These are phyloP conservation scores for Entomortierella lignicola DNA, from an alignment of 192 early-diverging fungal genomes.

Conservation along the genomic window DNA sequence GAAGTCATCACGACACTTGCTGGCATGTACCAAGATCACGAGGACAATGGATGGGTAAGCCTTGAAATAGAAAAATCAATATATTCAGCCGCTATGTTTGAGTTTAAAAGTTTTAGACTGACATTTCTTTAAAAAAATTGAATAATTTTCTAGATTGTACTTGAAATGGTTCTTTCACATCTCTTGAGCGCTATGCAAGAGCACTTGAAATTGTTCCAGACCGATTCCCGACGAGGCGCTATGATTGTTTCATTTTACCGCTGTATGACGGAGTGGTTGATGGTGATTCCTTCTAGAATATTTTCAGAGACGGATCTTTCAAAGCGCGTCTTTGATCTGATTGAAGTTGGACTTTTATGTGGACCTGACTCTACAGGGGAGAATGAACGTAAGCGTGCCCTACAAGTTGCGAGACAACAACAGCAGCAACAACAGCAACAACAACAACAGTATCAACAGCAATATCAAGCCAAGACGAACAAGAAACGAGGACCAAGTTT, in stretches of 20 bases:
- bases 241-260: slow-evolving; percentile 76
- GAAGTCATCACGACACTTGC: slow-evolving; percentile 75
- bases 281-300: slow-evolving; percentile 69
- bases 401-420: slow-evolving; percentile 32
- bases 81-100: not conserved
- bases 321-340: slow-evolving; percentile 74
- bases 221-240: slow-evolving; percentile 46
- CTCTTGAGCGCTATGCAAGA: slow-evolving; percentile 76
- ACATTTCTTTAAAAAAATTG: not conserved
- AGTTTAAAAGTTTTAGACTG: not conserved
- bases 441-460: slow-evolving; percentile 10
- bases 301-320: slow-evolving; percentile 73
- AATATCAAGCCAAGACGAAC: not conserved
- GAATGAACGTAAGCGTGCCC: slow-evolving; percentile 27
- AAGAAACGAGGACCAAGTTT: slow-evolving; percentile 37
- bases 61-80: not conserved
- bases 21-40: slow-evolving; percentile 61
- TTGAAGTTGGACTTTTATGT: slow-evolving; percentile 66
- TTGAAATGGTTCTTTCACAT: slow-evolving; percentile 72
- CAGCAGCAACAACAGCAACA: slow-evolving; percentile 15
- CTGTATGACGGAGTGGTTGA: slow-evolving; percentile 82
- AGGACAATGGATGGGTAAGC: slow-evolving; percentile 68
- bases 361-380: slow-evolving; percentile 38
- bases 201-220: slow-evolving; percentile 65
- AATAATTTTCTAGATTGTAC: slow-evolving; percentile 43